These are phyloP conservation scores for Quambalaria eucalypti DNA, from an alignment of 1,284 basidiomycete genomes.

Conservation along the genomic window DNA sequence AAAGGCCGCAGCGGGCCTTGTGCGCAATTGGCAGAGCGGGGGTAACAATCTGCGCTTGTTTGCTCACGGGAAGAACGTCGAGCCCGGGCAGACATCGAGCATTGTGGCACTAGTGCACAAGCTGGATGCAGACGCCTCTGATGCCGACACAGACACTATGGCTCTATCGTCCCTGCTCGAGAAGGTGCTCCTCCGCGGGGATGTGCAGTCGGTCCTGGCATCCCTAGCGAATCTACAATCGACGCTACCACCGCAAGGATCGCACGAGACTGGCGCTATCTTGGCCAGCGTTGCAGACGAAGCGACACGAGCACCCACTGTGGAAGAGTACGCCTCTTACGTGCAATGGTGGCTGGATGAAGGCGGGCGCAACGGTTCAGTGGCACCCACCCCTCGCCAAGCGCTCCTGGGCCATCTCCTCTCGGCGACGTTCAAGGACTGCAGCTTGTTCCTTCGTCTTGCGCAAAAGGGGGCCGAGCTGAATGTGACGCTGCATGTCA, in stretches of 20 bases:
- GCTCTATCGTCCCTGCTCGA: no score
- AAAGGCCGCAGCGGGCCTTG: not conserved
- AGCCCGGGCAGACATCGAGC: not conserved
- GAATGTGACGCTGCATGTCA: conserved; percentile 1
- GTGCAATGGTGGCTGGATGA: not conserved
- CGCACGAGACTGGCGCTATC: not conserved
- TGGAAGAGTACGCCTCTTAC: conserved; percentile 4
- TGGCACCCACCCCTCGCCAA: conserved; percentile 49
- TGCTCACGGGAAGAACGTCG: not conserved
- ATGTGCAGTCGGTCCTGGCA: not conserved
- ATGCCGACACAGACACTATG: no score
- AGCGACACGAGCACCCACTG: conserved; percentile 1
- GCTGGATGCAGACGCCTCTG: no score
- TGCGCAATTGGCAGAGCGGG: not conserved
- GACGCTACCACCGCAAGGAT: not conserved
- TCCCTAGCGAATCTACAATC: not conserved
- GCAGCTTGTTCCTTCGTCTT: conserved; percentile 57
- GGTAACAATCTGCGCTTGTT: not conserved
- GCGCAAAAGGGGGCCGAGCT: not conserved
- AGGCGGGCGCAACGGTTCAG: not conserved
- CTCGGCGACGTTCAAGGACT: conserved; percentile 88
- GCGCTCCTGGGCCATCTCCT: conserved; percentile 67
- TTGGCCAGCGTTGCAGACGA: no score
- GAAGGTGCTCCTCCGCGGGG: not conserved
- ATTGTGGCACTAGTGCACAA: no score